These are phyloP conservation scores for Nicotiana otophora DNA, from an alignment of 257 asterid genomes.

Conservation along the genomic window DNA sequence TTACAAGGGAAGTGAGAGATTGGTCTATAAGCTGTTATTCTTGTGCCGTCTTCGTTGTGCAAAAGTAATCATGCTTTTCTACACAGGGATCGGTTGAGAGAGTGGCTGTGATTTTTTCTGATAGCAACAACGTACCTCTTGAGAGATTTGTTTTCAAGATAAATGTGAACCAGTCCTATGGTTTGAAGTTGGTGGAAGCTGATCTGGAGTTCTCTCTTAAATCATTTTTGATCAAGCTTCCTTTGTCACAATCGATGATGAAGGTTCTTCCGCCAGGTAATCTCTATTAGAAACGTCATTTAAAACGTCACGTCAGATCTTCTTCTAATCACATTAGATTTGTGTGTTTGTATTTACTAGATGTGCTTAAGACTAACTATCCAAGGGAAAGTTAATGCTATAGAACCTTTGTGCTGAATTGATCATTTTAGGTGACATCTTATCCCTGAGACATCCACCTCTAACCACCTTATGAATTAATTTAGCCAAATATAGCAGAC, in stretches of 20 bases:
- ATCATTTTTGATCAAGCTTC: conserved; percentile 77
- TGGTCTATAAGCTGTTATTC: not conserved
- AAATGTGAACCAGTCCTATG: conserved; percentile 56
- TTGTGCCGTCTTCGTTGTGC: not conserved
- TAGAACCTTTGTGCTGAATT: not conserved
- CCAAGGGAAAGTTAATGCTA: not conserved
- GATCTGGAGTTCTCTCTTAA: conserved; percentile 73
- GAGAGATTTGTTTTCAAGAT: conserved; percentile 86
- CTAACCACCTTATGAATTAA: not conserved
- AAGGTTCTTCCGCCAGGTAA: conserved; percentile 63
- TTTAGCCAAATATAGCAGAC: not conserved
- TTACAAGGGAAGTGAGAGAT: not conserved
- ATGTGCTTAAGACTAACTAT: not conserved
- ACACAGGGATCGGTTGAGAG: conserved; percentile 83
- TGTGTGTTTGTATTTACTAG: not conserved
- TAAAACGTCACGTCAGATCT: not conserved
- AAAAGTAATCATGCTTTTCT: not conserved
- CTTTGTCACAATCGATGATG: conserved; percentile 61
- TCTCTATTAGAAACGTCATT: not conserved
- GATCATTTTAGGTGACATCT: not conserved
- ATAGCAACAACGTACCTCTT: conserved; percentile 43
- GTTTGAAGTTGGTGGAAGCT: conserved; percentile 55
- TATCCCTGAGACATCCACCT: not conserved
- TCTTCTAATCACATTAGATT: not conserved
- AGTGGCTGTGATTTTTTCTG: conserved; percentile 68